phyloP scores from a whole-genome alignment of 2,329 filamentous ascomycete genomes.

The Fusarium sp. region DNA sequence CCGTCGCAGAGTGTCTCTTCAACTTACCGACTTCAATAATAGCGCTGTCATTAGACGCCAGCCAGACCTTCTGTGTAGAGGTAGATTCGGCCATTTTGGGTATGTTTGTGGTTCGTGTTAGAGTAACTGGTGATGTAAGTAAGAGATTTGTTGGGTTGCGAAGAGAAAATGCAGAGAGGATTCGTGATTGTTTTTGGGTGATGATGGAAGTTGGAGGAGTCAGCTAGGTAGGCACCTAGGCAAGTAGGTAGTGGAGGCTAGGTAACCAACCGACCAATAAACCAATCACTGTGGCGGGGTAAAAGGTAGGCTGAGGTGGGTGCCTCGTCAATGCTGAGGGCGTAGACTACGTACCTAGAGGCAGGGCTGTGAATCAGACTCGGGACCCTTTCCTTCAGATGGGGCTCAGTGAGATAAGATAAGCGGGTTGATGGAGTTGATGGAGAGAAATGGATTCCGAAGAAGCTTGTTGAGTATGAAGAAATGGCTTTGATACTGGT shows the following conservation, averaged over 20 bases:
- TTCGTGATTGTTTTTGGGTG: conserved; percentile 19
- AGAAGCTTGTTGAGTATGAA: not conserved
- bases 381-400: conserved; percentile 14
- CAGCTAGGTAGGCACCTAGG: not conserved
- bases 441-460: not conserved
- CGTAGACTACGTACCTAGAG: conserved; percentile 12
- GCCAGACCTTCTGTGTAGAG: conserved; percentile 54
- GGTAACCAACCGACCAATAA: conserved; percentile 24
- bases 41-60: conserved; percentile 62
- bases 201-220: conserved; percentile 40
- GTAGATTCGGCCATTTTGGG: conserved; percentile 50
- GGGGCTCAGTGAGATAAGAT: conserved; percentile 8
- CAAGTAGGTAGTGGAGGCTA: conserved; percentile 1
- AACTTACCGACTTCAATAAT: conserved; percentile 58
- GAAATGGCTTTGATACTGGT: not conserved
- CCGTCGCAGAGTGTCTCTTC: conserved; percentile 15
- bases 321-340: not conserved
- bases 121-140: conserved; percentile 9
- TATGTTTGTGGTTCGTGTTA: conserved; percentile 2
- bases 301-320: conserved; percentile 30
- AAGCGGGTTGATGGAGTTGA: not conserved
- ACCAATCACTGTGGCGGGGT: conserved; percentile 38
- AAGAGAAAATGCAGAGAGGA: not conserved
- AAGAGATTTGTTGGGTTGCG: not conserved
- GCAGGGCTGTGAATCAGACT: conserved; percentile 26